Conservation (phyloP, 257 asterid species). For the Forsythia suspensa region DNA sequence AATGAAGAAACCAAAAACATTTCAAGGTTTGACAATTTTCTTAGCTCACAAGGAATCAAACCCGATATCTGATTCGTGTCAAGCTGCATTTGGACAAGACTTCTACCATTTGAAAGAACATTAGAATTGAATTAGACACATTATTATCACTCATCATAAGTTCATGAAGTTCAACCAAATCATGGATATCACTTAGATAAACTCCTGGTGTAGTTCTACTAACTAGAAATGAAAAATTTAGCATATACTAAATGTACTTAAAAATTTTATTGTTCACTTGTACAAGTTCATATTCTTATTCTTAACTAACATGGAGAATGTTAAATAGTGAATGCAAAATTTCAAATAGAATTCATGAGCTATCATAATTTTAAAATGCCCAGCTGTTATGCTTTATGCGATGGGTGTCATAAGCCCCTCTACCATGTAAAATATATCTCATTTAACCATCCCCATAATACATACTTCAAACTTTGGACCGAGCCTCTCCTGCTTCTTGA, state of each 20-base stretch:
- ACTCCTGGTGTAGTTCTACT: not conserved
- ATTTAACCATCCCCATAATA: not conserved
- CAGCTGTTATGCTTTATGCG: not conserved
- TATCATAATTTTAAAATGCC: not conserved
- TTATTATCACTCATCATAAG: too few species aligned
- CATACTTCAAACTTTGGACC: constrained; percentile 33
- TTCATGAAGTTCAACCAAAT: too few species aligned
- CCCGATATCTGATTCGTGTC: too few species aligned
- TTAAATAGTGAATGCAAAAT: not conserved
- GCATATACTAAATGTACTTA: too few species aligned
- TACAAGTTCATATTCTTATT: not conserved
- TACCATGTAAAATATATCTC: not conserved
- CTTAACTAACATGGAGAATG: too few species aligned
- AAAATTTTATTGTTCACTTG: not conserved
- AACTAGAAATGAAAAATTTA: too few species aligned
- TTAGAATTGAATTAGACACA: too few species aligned
- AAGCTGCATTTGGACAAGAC: too few species aligned
- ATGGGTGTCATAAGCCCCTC: not conserved
- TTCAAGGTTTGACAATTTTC: too few species aligned
- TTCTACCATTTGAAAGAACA: too few species aligned
- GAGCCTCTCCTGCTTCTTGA: constrained; percentile 39
- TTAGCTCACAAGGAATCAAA: too few species aligned
- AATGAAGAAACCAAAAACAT: too few species aligned
- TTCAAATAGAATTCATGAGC: not conserved
- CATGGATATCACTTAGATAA: not conserved